Conservation (phyloP, 2,329 filamentous ascomycete species). For the Fulvia fulva region DNA sequence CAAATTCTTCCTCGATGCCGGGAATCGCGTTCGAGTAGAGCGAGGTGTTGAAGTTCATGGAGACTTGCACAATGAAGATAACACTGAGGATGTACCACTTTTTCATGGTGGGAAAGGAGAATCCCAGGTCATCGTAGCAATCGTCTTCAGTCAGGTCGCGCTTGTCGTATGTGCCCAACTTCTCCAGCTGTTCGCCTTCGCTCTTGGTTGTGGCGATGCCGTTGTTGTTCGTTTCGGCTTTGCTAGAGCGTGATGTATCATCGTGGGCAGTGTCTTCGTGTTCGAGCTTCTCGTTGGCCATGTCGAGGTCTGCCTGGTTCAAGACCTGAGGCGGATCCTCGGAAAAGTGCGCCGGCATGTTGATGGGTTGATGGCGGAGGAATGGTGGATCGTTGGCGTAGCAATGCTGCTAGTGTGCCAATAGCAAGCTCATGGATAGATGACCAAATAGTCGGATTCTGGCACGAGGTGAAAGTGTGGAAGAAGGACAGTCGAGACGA, state of each 20-base stretch:
- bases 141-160: constrained; percentile 37
- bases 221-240: constrained; percentile 11
- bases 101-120: constrained; percentile 43
- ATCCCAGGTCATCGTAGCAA: constrained; percentile 41
- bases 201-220: constrained; percentile 1
- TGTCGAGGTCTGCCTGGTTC: constrained; percentile 26
- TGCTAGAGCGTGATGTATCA: constrained; percentile 15
- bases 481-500: neutral
- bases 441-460: neutral
- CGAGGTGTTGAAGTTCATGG: constrained; percentile 58
- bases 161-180: constrained; percentile 39
- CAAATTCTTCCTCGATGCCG: constrained; percentile 45
- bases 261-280: constrained; percentile 14
- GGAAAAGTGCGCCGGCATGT: constrained; percentile 22
- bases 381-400: constrained; percentile 1
- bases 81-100: constrained; percentile 51
- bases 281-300: constrained; percentile 28
- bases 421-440: neutral
- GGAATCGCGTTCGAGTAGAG: constrained; percentile 52
- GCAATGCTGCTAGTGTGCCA: neutral
- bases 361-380: neutral
- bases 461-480: neutral
- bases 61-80: constrained; percentile 52
- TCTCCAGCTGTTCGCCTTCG: constrained; percentile 25
- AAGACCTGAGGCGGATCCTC: constrained; percentile 29